Evolutionary conservation across 305 asterid genomes (phyloP).

Genomic region (Solanum hybrid): DNA sequence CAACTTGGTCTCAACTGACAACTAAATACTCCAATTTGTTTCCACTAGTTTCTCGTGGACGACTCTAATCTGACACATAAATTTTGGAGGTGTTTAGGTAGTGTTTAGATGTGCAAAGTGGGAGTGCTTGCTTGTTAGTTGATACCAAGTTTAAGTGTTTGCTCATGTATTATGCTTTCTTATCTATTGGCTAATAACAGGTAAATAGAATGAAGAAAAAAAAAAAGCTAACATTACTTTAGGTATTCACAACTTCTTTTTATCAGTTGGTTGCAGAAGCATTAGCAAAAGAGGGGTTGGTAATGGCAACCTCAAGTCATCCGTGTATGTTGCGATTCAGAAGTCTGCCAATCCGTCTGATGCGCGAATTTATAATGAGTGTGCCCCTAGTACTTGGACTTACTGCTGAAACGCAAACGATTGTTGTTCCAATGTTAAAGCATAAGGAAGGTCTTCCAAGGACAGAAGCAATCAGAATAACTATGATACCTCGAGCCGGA

Average conservation of each 20-base stretch:
- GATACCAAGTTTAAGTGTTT: too few relatives aligned
- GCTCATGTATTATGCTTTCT: too few relatives aligned
- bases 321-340: conserved; percentile 63
- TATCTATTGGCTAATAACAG: not conserved
- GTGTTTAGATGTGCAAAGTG: too few relatives aligned
- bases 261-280: conserved; percentile 52
- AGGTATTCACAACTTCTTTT: not conserved
- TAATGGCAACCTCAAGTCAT: conserved; percentile 44
- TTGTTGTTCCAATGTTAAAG: conserved; percentile 37
- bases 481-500: conserved; percentile 56
- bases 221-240: not conserved
- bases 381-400: conserved; percentile 60
- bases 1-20: not conserved
- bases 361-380: conserved; percentile 42
- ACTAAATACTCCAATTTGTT: not conserved
- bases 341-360: conserved; percentile 61
- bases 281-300: conserved; percentile 30
- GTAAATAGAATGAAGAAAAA: not conserved
- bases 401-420: conserved; percentile 45
- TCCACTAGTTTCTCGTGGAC: not conserved
- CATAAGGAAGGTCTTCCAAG: conserved; percentile 51
- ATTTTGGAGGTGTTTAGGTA: not conserved
- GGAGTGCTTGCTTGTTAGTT: too few relatives aligned
- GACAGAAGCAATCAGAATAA: conserved; percentile 40
- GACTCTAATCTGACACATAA: not conserved